Base-by-base conservation (phyloP, 2,329 filamentous ascomycete genomes). In the Curvularia sp. region DNA sequence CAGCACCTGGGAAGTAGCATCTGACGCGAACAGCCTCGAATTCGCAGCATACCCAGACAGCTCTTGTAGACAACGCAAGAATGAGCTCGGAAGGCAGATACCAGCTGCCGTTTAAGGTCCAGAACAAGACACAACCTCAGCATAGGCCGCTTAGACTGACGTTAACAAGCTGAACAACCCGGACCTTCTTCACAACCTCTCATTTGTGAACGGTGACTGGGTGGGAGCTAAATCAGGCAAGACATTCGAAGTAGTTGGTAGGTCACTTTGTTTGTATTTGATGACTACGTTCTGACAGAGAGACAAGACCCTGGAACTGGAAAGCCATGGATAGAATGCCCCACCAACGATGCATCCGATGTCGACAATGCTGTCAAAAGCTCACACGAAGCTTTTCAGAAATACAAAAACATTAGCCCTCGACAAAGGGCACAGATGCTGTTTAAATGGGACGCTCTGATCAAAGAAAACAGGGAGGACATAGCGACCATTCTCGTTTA, bases 391-490 rank as follows among this genome's bases (percentile, higher is more conserved):
- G 85, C 86, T 3, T 90, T 90, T 66, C 77, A 86, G 61, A 76
- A 76, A 19, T 91, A 85, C 76, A 81, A 80, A 57, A 87, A 86
- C 61, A 75, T 83, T 53, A 89, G 84, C 63, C 87, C 88, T 0
- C 81, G 86, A 15, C 80, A 81, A 51, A 82, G 87, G 52, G 87
- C 87, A 1, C 83, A 88, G 65, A 83, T 85, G 74, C 78, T 91
- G 9, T 74, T 87, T 53, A 86, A 86, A 73, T 90, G 87, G 87
- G 85, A 90, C 73, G 74, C 81, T 3, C 79, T 90, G 54, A 89
- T 89, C 63, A 81, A 83, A 7, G 85, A 84, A 51, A 84, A 88
- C 64, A 81, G 79, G 59, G 84, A 87, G 49, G 87, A 90, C 64
- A 75, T 90, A 32, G 86, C 87, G 2, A 82, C 83, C 21, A 85